Evolutionary conservation across 2,329 filamentous ascomycete genomes (phyloP), one percentile per base, ranked within the genome.

Genomic region (Albophoma yamanashiensis): DNA sequence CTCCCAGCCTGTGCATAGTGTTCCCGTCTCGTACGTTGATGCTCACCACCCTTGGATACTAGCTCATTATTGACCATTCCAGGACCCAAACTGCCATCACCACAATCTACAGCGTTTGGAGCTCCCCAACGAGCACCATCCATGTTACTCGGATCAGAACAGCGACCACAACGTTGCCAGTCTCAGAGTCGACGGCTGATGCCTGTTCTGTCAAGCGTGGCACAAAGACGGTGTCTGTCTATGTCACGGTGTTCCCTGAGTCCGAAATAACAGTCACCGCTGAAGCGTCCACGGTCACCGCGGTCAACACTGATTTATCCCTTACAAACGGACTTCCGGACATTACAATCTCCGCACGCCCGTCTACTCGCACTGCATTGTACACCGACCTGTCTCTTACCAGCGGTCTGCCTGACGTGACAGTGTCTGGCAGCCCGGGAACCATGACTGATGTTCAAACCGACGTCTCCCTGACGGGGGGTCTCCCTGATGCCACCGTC

Each of bases 21-120:
- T 73, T 31, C 71, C 73, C 1, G 67, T 74, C 62, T 72, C 72
- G 73, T 75, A 65, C 68, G 73, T 64, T 39, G 12, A 17, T 17
- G 8, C 17, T 27, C 14, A 1, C 20, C 22, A 9, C 12, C 14
- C 2, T n/a, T 20, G 4, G 22, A 15, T 8, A 22, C 42, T 36
- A 17, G 1, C 11, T 12, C n/a, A 15, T 50, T 20, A 9, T 61
- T 67, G 55, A 69, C 59, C 20, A 31, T 27, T 27, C 12, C 20
- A 74, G 73, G 45, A 75, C 73, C 9, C 67, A 70, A 56, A 74
- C 73, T 25, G 64, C 66, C 25, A 61, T 70, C 50, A 67, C 67
- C 27, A 74, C 73, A 50, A 66, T 74, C 58, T 75, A 73, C 63
- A 70, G 65, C 57, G 59, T 71, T 59, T 65, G 62, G 38, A 66